These are phyloP conservation scores for Nissolia schottii DNA, from an alignment of 306 rosid species.

Conservation along the genomic window DNA sequence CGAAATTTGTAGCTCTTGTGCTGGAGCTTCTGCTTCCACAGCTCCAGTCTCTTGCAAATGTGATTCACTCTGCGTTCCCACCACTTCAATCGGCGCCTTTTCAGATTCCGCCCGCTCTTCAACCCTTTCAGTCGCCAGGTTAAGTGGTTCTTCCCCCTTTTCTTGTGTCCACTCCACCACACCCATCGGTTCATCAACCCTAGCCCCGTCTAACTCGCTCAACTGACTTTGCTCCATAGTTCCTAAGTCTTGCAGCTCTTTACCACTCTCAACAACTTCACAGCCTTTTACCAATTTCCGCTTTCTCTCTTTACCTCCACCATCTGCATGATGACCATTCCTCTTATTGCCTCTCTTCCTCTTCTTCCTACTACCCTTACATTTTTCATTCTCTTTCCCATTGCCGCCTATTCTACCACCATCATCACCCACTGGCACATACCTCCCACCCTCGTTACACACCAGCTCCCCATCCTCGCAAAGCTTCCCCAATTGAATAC, in stretches of 20 bases:
- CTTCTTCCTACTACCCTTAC: conserved; percentile 8
- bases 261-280: neutral
- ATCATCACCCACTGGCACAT: neutral
- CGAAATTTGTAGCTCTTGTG: conserved; percentile 16
- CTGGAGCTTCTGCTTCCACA: neutral
- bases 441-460: conserved; percentile 1
- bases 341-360: conserved; percentile 2
- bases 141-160: neutral
- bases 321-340: neutral
- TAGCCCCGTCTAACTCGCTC: neutral
- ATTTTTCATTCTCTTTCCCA: neutral
- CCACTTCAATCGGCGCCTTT: neutral
- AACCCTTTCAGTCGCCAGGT: neutral
- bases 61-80: neutral
- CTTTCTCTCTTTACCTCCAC: neutral
- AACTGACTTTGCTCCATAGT: neutral
- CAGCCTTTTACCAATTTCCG: neutral
- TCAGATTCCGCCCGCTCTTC: conserved; percentile 4
- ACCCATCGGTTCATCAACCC: neutral
- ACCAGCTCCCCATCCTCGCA: conserved; percentile 25
- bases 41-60: neutral
- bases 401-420: neutral
- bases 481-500: conserved; percentile 27
- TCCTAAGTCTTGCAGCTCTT: neutral
- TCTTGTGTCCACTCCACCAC: neutral